Conservation (phyloP, 352 stramenopile species). For the Thraustochytrium sp. region DNA sequence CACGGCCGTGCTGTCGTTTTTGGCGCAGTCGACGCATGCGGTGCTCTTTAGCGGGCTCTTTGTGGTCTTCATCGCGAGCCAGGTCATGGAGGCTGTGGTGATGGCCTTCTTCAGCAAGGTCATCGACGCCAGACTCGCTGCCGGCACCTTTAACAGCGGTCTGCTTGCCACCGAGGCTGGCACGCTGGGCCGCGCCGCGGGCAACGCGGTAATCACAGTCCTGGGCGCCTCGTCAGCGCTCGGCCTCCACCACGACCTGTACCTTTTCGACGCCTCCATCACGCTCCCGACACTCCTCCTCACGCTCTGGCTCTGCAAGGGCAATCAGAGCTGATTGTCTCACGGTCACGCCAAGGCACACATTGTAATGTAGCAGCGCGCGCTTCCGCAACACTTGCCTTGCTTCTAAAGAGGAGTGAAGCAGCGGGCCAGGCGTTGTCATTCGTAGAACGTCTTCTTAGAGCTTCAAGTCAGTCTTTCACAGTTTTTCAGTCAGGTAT, state of each 20-base stretch:
- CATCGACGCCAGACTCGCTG: constrained; percentile 80
- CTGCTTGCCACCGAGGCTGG: constrained; percentile 84
- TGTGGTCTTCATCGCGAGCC: constrained; percentile 56
- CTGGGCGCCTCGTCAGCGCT: constrained; percentile 52
- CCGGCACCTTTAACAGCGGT: constrained; percentile 87
- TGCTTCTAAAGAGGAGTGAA: too few species aligned
- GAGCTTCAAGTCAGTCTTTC: too few species aligned
- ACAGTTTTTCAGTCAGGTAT: too few species aligned
- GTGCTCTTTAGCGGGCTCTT: constrained; percentile 57
- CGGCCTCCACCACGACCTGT: neutral
- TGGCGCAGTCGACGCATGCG: neutral
- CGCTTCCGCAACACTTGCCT: too few species aligned
- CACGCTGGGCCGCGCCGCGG: constrained; percentile 75
- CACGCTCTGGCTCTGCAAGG: neutral
- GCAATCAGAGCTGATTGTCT: too few species aligned
- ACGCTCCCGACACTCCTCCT: neutral
- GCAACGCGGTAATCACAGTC: constrained; percentile 73
- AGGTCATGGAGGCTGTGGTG: constrained; percentile 83
- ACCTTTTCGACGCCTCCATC: neutral
- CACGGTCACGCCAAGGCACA: too few species aligned
- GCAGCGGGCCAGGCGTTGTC: too few species aligned
- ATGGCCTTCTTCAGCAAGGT: constrained; percentile 86
- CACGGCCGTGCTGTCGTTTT: neutral
- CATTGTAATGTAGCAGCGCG: too few species aligned
- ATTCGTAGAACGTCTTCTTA: too few species aligned